Percentiles rank a stretch among this genome's conserved stretches.
Evolutionary conservation across 129 eudicot species (phyloP).

Genomic region (Deinandra increscens): DNA sequence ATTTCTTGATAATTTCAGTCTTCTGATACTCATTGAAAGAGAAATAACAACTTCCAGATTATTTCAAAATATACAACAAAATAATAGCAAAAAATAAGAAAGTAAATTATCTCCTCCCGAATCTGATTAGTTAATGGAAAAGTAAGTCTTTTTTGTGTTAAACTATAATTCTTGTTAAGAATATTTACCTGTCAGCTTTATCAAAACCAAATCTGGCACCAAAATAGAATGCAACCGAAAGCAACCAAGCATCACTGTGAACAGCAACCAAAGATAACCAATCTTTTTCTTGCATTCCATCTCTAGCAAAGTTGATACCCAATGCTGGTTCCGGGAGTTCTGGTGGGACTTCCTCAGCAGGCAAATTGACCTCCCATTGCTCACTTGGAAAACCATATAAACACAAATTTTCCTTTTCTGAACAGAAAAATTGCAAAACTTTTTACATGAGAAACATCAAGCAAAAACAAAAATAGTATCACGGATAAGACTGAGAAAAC

Average conservation of each 20-base stretch:
- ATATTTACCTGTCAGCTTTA: slow-evolving; percentile 10
- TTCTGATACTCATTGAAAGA: not conserved
- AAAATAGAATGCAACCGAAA: slow-evolving; percentile 4
- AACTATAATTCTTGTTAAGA: not conserved
- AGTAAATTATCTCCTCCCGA: not conserved
- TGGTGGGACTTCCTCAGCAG: slow-evolving; percentile 8
- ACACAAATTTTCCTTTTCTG: slow-evolving; percentile 12
- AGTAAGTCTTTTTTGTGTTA: not conserved
- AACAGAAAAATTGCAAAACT: not conserved
- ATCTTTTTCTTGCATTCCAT: slow-evolving; percentile 11
- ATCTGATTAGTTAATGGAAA: not conserved
- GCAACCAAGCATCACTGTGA: slow-evolving; percentile 12
- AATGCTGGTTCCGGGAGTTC: slow-evolving; percentile 9
- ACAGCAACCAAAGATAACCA: slow-evolving; percentile 11
- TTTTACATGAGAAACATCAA: not conserved
- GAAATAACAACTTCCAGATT: not conserved
- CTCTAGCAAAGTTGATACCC: slow-evolving; percentile 14
- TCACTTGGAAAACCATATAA: slow-evolving; percentile 6
- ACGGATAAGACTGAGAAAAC: not conserved
- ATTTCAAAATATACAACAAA: not conserved
- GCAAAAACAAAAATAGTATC: not conserved
- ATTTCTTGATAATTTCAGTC: not conserved
- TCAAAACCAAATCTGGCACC: slow-evolving; percentile 14
- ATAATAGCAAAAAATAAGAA: not conserved
- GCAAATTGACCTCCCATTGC: slow-evolving; percentile 14